These are phyloP conservation scores for Porogramme epimiltina DNA, from an alignment of 1,284 basidiomycete species.

Conservation along the genomic window DNA sequence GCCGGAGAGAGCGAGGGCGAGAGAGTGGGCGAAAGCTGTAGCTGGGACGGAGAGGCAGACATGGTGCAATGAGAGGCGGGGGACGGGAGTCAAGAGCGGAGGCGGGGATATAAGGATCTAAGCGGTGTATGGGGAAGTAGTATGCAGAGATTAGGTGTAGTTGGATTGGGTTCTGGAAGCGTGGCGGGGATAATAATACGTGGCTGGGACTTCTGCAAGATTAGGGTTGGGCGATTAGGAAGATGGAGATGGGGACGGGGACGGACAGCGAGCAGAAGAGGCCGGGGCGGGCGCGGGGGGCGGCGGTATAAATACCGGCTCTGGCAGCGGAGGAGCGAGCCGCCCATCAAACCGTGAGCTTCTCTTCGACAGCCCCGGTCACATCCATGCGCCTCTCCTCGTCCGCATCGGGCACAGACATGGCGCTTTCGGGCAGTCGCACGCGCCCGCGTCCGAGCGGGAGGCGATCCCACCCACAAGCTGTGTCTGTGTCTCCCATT, in stretches of 20 bases:
- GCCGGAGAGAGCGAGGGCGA: slow-evolving; percentile 18
- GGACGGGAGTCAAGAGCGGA: not conserved
- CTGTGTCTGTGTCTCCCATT: slow-evolving; percentile 6
- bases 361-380: slow-evolving; percentile 22
- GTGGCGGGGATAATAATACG: slow-evolving; percentile 9
- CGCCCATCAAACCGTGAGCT: slow-evolving; percentile 23
- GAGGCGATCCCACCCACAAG: slow-evolving; percentile 16
- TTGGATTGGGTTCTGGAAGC: slow-evolving; percentile 5
- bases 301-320: slow-evolving; percentile 20
- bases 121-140: slow-evolving; percentile 15
- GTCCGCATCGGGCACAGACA: slow-evolving; percentile 17
- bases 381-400: slow-evolving; percentile 15
- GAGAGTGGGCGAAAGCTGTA: slow-evolving; percentile 15
- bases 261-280: slow-evolving; percentile 6
- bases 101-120: not conserved
- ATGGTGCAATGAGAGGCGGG: slow-evolving; percentile 8
- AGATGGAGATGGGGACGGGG: slow-evolving; percentile 8
- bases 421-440: slow-evolving; percentile 9
- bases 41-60: slow-evolving; percentile 18
- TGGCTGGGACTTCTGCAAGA: slow-evolving; percentile 9
- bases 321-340: slow-evolving; percentile 14
- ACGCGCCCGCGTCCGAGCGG: slow-evolving; percentile 10
- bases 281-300: slow-evolving; percentile 16
- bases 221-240: slow-evolving; percentile 11
- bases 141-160: slow-evolving; percentile 25